Percentiles rank a stretch among this genome's conserved stretches.
phyloP scores from a whole-genome alignment of 1,284 basidiomycete species.

The Pseudozyma hubeiensis region DNA sequence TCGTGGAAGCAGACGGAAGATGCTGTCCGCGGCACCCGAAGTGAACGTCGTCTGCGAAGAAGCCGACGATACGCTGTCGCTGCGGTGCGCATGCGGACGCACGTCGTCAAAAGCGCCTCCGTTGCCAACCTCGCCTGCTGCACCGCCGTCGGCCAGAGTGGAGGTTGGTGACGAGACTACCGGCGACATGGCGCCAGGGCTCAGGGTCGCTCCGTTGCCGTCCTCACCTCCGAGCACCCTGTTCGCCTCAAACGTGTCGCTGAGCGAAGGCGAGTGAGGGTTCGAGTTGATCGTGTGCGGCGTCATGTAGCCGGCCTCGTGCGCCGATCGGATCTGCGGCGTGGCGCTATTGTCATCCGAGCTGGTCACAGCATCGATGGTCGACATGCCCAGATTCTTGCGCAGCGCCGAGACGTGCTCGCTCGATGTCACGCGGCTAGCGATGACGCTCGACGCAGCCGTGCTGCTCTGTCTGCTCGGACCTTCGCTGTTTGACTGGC shows the following conservation, averaged over 20 bases:
- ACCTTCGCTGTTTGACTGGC: constrained; percentile 19
- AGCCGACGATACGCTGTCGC: constrained; percentile 71
- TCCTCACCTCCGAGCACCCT: constrained; percentile 22
- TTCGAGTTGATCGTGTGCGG: constrained; percentile 51
- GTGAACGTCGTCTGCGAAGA: constrained; percentile 79
- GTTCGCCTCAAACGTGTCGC: constrained; percentile 26
- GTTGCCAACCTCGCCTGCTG: constrained; percentile 20
- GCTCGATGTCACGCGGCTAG: constrained; percentile 45
- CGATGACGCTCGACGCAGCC: constrained; percentile 27
- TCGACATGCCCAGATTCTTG: constrained; percentile 33
- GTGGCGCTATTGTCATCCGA: constrained; percentile 19
- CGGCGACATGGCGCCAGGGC: constrained; percentile 39
- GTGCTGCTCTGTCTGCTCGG: constrained; percentile 37
- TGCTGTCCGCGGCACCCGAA: constrained; percentile 89
- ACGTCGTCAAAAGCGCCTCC: constrained; percentile 32
- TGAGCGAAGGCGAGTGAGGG: constrained; percentile 50
- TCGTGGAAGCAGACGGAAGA: constrained; percentile 94
- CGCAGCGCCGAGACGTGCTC: constrained; percentile 43
- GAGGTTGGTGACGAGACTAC: constrained; percentile 40
- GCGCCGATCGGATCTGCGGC: constrained; percentile 56
- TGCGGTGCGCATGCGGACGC: constrained; percentile 52
- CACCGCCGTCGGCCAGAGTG: constrained; percentile 35
- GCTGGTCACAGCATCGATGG: constrained; percentile 26
- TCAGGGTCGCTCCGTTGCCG: constrained; percentile 12
- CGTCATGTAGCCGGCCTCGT: constrained; percentile 63